Percentiles rank a stretch among this genome's conserved stretches.
These are phyloP conservation scores for Dipodascus geniculatus DNA, from an alignment of 805 yeast genomes.

Conservation along the genomic window DNA sequence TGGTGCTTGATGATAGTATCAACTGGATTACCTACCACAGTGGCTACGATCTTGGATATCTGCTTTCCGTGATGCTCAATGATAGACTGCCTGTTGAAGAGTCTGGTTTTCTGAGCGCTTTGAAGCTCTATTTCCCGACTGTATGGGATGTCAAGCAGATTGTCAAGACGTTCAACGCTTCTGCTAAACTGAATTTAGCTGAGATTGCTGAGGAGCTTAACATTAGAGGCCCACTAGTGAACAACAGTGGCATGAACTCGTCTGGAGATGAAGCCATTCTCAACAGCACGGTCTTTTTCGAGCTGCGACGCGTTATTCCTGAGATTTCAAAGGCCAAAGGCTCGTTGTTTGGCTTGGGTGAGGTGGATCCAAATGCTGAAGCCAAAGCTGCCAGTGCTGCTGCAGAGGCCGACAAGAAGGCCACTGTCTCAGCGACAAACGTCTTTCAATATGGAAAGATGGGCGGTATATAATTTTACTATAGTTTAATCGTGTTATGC, in stretches of 20 bases:
- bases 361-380: constrained; percentile 8
- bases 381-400: constrained; percentile 2
- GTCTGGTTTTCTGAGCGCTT: constrained; percentile 63
- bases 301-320: constrained; percentile 25
- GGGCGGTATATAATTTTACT: no score
- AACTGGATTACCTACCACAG: constrained; percentile 89
- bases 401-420: not conserved
- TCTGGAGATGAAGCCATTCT: constrained; percentile 36
- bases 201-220: constrained; percentile 34
- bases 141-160: constrained; percentile 66
- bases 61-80: constrained; percentile 65
- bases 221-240: constrained; percentile 14
- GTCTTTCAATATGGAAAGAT: constrained; percentile 22
- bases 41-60: constrained; percentile 91
- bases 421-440: constrained; percentile 13
- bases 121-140: constrained; percentile 64
- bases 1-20: constrained; percentile 56
- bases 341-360: constrained; percentile 28
- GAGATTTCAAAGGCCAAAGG: constrained; percentile 22
- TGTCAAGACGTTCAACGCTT: constrained; percentile 26
- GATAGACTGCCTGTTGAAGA: constrained; percentile 69
- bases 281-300: constrained; percentile 33
- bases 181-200: constrained; percentile 24
- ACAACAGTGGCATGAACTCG: constrained; percentile 25
- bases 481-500: no score